Base-by-base conservation (phyloP, 2,329 filamentous ascomycete species). In the Daldinia sp. region DNA sequence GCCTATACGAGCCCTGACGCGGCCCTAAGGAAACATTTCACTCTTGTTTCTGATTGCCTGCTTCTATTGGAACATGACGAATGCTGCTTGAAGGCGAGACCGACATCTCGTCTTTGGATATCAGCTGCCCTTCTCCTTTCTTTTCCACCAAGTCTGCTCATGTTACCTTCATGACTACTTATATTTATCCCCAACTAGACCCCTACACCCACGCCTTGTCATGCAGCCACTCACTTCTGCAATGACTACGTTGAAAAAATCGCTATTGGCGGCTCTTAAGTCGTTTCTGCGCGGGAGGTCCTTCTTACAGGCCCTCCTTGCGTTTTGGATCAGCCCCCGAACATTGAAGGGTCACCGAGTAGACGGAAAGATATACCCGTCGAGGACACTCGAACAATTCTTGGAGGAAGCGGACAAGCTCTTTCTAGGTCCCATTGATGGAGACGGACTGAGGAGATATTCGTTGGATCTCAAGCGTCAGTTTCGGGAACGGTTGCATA, bases 241-340 rank as follows among this genome's bases (percentile, higher is more conserved):
- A 78, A 90, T 90, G 87, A 81, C 84, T 76, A 83, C 82, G 57
- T 80, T 90, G 73, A 86, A 83, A 72, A 85, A 85, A 78, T 82
- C 83, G 54, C 79, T 90, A 74, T 74, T 87, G 68, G 82, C 86
- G 71, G 87, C 86, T 67, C 79, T 89, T 77, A 88, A 84, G 80
- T 87, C 86, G 73, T 81, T 90, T 62, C 80, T 88, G 56, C 83
- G 84, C 58, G 88, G 88, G 73, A 89, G 86, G 79, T 87, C 87
- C 56, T 79, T 90, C 68, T 77, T 90, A 66, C 84, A 87, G 74
- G 85, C 87, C 57, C 80, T 90, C 33, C 78, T 90, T 65, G 81
- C 85, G 66, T 86, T 85, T 75, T 88, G 86, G 85, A 78, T 84
- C 48, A 81, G 78, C 64, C 82, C 86, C 33, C 72, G 80, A 51